Evolutionary conservation across 495 filamentous ascomycete species (phyloP), one percentile per base, ranked within the genome.

Genomic region (Melanomma pulvis-pyrius): DNA sequence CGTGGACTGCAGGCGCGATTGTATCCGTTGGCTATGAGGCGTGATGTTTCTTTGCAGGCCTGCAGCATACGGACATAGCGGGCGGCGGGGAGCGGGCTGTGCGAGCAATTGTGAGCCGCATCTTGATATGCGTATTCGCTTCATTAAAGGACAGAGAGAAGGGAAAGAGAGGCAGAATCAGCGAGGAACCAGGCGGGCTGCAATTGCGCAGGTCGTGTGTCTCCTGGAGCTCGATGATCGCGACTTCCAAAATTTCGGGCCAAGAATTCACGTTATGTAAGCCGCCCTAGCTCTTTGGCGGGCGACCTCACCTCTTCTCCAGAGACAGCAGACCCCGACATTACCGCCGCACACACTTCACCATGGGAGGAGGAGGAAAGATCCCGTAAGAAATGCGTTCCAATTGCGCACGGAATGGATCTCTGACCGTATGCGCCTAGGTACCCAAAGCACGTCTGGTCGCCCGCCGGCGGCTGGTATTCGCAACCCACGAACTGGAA

Each of bases 371-470:
- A 79, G 92, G 92, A 80, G 87, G 84, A 79, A 92, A 91, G 82
- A 89, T 98, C 77, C 90, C 92, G 93, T 98, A 86, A 79, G 90
- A 82, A 39, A 36, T n/a, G 22, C 54, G 7, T 24, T 34, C n/a
- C 50, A 44, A 44, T 64, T 57, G 49, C 78, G 78, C 51, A 78
- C 71, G 52, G 17, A 7, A 0, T 1, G 11, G 19, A 22, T 54
- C 19, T n/a, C 41, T 60, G 44, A 48, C 25, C 57, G 48, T 13
- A 55, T 29, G n/a, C 22, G 17, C n/a, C 12, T 56, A 98, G 93
- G 74, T 97, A 97, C 79, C 94, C 94, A 74, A 97, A 97, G 82
- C 92, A 98, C 82, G 90, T 98, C 82, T 98, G 94, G 94, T 98
- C 94, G 74, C 94, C 94, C 63, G 84, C 94, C 61, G 94, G 94